Base-by-base conservation (phyloP, 352 stramenopile genomes). In the Plasmopara halstedii region DNA sequence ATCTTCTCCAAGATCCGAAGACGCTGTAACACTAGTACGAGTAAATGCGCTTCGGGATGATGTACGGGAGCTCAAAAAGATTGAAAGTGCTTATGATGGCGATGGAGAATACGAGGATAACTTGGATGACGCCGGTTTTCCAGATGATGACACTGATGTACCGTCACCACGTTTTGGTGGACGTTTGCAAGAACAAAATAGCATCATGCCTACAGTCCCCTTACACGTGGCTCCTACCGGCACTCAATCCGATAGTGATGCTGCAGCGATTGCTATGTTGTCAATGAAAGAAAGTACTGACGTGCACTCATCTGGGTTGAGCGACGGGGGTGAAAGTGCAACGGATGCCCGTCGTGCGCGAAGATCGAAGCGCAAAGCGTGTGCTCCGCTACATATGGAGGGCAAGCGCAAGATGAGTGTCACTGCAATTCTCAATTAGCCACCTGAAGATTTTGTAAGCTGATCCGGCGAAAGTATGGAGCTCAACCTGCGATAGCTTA, bases 401-500 rank as follows among this genome's bases (percentile, higher is more conserved):
- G 52, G 77, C 31, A 91, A 88, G 70, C 74, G 81, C 58, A 93
- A 93, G 60, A 93, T 93, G 82, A 89, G 79, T 43, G 80, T 93
- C 34, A 82, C 82, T 14, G 84, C 79, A 35, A 90, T 93, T 67
- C 71, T 93, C 46, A 93, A 93, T 63, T 93, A 76, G 56, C 29
- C 25, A 50, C 4, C 39, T 11, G 4, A 14, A 31, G 42, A 23
- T 20, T 26, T 25, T 22, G 18, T 37, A 52, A 25, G 22, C 25
- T 17, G 40, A 29, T 29, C 11, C 11, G 25, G 25, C 1, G 1
- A 29, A n/a, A n/a, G n/a, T n/a, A n/a, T n/a, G n/a, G n/a, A n/a
- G n/a, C n/a, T n/a, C n/a, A n/a, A n/a, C n/a, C n/a, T n/a, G n/a
- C n/a, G n/a, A n/a, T n/a, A n/a, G n/a, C n/a, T n/a, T n/a, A n/a